Conservation (phyloP, 1,284 basidiomycete species). For the Singerocomus rubriflavus region DNA sequence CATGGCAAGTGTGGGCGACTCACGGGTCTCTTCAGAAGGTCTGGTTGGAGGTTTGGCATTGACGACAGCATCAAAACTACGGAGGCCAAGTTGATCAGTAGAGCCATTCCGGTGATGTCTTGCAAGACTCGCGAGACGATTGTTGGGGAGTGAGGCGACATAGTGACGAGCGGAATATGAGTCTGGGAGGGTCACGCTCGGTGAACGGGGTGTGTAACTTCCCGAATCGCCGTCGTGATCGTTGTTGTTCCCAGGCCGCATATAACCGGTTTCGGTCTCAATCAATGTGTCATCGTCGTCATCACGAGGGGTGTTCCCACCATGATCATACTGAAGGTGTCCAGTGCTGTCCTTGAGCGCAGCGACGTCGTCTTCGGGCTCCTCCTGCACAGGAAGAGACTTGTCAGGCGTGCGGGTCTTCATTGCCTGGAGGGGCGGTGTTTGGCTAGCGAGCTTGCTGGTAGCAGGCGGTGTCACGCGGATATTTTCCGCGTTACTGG, state of each 20-base stretch:
- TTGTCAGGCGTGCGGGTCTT: conserved; percentile 64
- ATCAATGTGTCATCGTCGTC: conserved; percentile 50
- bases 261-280: conserved; percentile 39
- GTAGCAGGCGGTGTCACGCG: conserved; percentile 44
- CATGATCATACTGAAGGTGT: conserved; percentile 27
- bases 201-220: conserved; percentile 72
- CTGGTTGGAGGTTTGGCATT: conserved; percentile 43
- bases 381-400: conserved; percentile 74
- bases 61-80: conserved; percentile 51
- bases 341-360: conserved; percentile 29
- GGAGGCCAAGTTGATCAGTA: conserved; percentile 59
- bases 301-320: conserved; percentile 37
- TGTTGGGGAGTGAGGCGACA: conserved; percentile 16
- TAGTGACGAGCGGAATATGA: conserved; percentile 29
- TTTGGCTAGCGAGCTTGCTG: conserved; percentile 47
- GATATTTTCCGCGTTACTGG: conserved; percentile 33
- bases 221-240: conserved; percentile 32
- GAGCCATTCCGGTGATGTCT: conserved; percentile 42
- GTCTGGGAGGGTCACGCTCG: conserved; percentile 55
- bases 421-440: conserved; percentile 53
- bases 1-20: conserved; percentile 16
- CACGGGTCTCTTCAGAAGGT: conserved; percentile 29
- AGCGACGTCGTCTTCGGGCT: conserved; percentile 61
- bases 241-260: conserved; percentile 31
- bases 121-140: conserved; percentile 22